Base-by-base conservation (phyloP, 306 rosid species). In the Ammopiptanthus mongolicus region DNA sequence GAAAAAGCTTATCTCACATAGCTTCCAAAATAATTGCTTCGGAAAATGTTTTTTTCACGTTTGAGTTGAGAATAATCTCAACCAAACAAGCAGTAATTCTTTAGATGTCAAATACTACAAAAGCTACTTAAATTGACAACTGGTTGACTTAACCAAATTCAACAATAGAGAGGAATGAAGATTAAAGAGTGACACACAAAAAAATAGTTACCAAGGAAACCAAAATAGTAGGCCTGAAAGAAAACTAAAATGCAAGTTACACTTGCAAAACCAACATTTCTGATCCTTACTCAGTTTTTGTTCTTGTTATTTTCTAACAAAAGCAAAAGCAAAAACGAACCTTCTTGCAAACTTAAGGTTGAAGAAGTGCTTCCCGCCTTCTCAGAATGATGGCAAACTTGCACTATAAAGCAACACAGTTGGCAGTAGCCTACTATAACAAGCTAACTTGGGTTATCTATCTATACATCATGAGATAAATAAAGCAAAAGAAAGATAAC, bases 401-500 rank as follows among this genome's bases (percentile, higher is more conserved):
- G 51, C 28, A 59, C 51, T 51, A 52, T 8, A 50, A 84, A 60
- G 85, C 75, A 68, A 68, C n/a, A 77, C 22, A 67, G 76, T 29
- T 71, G 78, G 82, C 73, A 51, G 11, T 70, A 57, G 78, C 71
- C 37, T 71, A 52, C 42, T 51, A 53, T 31, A 55, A 66, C 81
- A 82, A 81, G 84, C 31, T 74, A 81, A 73, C 78, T 63, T 47
- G 37, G 46, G 44, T 41, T 52, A 2, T 72, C 74, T 71, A 75
- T 79, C 74, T 71, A 75, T 79, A 69, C 75, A 79, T 75, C 57
- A 78, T 31, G 67, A 74, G 41, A 61, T 42, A 76, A 80, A 61
- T 42, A 76, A 80, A 75, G 77, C 69, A 66, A 73, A 82, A 37
- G 77, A 82, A 82, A 64, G 29, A 65, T 51, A 64, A 58, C 82